phyloP scores from a whole-genome alignment of 805 yeast species.

The Candida oleophila region DNA sequence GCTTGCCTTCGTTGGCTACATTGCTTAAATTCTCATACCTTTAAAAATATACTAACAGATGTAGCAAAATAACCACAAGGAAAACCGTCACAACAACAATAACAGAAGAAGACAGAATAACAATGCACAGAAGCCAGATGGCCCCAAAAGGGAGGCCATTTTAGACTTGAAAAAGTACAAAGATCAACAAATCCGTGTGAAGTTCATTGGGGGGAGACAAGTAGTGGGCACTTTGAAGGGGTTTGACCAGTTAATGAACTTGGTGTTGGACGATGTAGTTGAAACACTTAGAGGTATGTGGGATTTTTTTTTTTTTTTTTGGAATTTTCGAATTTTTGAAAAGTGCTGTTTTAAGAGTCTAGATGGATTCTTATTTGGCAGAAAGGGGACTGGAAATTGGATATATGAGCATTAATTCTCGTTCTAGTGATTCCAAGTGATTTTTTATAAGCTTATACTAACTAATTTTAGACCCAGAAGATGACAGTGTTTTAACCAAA shows the following conservation, averaged over 20 bases:
- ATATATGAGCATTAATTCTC: too few relatives aligned
- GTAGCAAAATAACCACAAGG: slow-evolving; percentile 15
- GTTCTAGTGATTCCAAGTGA: too few relatives aligned
- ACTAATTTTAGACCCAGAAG: slow-evolving; percentile 53
- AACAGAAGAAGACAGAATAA: slow-evolving; percentile 14
- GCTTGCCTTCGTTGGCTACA: neutral
- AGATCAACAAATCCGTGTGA: slow-evolving; percentile 71
- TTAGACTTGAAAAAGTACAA: slow-evolving; percentile 74
- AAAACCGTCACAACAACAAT: slow-evolving; percentile 13
- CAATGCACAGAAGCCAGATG: slow-evolving; percentile 41
- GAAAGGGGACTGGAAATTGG: too few relatives aligned
- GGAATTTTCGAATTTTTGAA: slow-evolving; percentile 1
- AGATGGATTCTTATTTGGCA: too few relatives aligned
- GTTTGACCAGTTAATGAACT: slow-evolving; percentile 75
- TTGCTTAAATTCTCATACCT: neutral
- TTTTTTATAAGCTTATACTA: too few relatives aligned
- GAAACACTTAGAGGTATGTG: slow-evolving; percentile 61
- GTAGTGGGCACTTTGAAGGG: slow-evolving; percentile 83
- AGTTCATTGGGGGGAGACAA: slow-evolving; percentile 83
- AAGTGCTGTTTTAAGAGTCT: too few relatives aligned
- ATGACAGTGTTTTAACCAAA: slow-evolving; percentile 50
- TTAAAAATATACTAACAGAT: slow-evolving; percentile 5
- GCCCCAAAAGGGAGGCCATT: slow-evolving; percentile 90
- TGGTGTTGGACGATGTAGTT: slow-evolving; percentile 67
- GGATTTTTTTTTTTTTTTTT: too few relatives aligned